Evolutionary conservation across 805 yeast species (phyloP).

Genomic region (Monosporozyma yasuniensis): DNA sequence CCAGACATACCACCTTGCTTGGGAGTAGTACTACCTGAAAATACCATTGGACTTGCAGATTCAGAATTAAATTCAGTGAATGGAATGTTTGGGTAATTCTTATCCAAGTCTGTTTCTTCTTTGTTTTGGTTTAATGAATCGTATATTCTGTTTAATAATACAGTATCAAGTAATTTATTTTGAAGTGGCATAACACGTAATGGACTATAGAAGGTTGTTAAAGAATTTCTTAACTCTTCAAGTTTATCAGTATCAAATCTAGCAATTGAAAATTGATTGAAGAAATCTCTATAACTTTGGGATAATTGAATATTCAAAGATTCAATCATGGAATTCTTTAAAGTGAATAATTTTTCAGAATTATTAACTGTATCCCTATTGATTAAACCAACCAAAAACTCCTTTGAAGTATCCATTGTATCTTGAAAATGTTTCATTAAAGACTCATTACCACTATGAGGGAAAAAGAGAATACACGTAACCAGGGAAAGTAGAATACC

Average conservation of each 20-base stretch:
- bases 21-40: conserved; percentile 28
- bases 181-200: conserved; percentile 33
- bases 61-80: neutral
- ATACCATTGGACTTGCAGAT: neutral
- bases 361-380: conserved; percentile 12
- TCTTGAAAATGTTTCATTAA: conserved; percentile 22
- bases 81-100: neutral
- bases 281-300: conserved; percentile 36
- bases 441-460: conserved; percentile 35
- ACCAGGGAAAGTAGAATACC: conserved; percentile 34
- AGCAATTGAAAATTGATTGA: conserved; percentile 34
- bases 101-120: neutral
- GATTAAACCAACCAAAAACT: conserved; percentile 19
- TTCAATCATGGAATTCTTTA: conserved; percentile 28
- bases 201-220: conserved; percentile 35
- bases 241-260: conserved; percentile 28
- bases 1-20: neutral
- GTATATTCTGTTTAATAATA: neutral
- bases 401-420: conserved; percentile 19
- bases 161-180: conserved; percentile 15
- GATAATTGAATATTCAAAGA: conserved; percentile 30
- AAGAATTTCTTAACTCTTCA: conserved; percentile 33
- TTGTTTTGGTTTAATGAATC: neutral
- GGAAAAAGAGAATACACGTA: conserved; percentile 31
- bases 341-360: conserved; percentile 10